Evolutionary conservation across 2,329 filamentous ascomycete genomes (phyloP), one percentile per base, ranked within the genome.

Genomic region (Colletotrichum sp.): DNA sequence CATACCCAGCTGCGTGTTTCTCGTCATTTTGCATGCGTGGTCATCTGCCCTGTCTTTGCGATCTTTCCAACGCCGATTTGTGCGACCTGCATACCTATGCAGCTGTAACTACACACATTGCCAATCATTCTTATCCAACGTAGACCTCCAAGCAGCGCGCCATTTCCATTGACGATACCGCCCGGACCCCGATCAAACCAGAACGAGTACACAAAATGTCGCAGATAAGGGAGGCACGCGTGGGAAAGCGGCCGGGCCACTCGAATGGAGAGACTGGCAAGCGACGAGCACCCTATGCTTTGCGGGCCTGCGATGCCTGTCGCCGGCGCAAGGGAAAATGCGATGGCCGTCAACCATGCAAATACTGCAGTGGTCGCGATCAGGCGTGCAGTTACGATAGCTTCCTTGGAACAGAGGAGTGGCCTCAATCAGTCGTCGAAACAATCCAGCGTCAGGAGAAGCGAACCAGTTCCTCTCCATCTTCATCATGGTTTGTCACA

Each of bases 261-360:
- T 47, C 55, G 51, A 58, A 12, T 16, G 51, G 29, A 24, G 65
- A 67, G 11, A 12, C 65, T 51, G 65, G 51, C 21, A 75, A 66
- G 54, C 70, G 76, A 38, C 70, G 77, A 31, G 77, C 76, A 9
- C 76, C 76, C 6, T 78, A 78, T 29, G 73, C 75, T n/a, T 59
- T 75, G 18, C 76, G 77, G n/a, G 78, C 78, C 11, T 79, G 78
- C 70, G 77, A 78, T 58, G 74, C 74, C 4, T 79, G 78, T 69
- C 77, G 78, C 31, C 68, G 76, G 15, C 76, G 78, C 27, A 79
- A 79, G 69, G 77, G 77, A 12, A 76, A 75, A 73, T 79, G 78
- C 67, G 76, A 78, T 34, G 78, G 78, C 9, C 71, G 66, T 16
- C 68, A 78, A 33, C 77, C 77, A 21, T 79, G 78, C 64, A 68